Conservation (phyloP, 805 yeast genomes). For the Suhomyces xylopsoci region DNA sequence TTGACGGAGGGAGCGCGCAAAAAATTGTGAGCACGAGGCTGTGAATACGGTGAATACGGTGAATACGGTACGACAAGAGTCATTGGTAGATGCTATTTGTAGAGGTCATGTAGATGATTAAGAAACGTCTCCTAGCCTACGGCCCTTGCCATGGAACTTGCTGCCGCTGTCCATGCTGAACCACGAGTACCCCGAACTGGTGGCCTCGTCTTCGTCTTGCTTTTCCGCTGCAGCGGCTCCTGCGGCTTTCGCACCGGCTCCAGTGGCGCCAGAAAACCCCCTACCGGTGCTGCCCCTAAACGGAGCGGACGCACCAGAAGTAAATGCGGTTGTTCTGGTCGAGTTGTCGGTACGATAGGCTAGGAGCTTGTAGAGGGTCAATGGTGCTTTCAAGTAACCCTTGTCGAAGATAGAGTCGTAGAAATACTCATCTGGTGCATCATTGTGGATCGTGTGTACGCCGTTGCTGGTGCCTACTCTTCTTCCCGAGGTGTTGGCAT, state of each 20-base stretch:
- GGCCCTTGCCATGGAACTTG: constrained; percentile 35
- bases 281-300: background rate
- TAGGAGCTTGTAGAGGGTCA: constrained; percentile 31
- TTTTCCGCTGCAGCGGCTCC: background rate
- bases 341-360: constrained; percentile 23
- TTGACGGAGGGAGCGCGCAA: background rate
- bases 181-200: constrained; percentile 11
- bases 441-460: constrained; percentile 3
- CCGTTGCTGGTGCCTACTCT: constrained; percentile 30
- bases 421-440: constrained; percentile 16
- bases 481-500: constrained; percentile 14
- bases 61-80: background rate
- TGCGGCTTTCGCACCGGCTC: background rate
- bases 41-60: background rate
- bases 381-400: constrained; percentile 58
- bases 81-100: background rate
- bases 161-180: constrained; percentile 7
- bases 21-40: background rate
- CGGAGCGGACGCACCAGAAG: background rate
- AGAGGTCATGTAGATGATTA: background rate
- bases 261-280: background rate
- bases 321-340: constrained; percentile 5
- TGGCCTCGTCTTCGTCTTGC: constrained; percentile 1
- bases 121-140: constrained; percentile 27
- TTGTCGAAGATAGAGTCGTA: constrained; percentile 46